Conservation (phyloP, 1,284 basidiomycete genomes). For the Puccinia novopanici region DNA sequence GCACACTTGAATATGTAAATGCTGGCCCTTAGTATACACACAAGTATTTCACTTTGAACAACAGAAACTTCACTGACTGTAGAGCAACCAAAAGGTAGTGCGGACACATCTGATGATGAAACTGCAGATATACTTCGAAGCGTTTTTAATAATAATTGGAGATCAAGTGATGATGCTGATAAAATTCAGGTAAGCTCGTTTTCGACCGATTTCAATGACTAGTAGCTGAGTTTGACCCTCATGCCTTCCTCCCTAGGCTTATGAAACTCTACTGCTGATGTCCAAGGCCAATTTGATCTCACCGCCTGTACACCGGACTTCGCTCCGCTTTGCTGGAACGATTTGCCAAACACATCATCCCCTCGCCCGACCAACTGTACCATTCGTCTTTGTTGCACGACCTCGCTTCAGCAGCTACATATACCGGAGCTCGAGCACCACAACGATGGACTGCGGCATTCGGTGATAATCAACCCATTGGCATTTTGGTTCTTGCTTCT, state of each 20-base stretch:
- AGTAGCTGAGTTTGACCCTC: not conserved
- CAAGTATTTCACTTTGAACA: too few species aligned
- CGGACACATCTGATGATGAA: slow-evolving; percentile 73
- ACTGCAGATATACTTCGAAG: slow-evolving; percentile 73
- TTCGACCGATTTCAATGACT: not conserved
- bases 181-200: slow-evolving; percentile 65
- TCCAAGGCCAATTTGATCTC: slow-evolving; percentile 76
- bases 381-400: not conserved
- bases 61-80: too few species aligned
- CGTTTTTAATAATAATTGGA: slow-evolving; percentile 81
- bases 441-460: slow-evolving; percentile 60
- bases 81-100: too few species aligned
- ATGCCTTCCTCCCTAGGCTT: slow-evolving; percentile 66
- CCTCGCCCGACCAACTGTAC: not conserved
- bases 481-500: slow-evolving; percentile 81
- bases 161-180: slow-evolving; percentile 63
- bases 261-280: slow-evolving; percentile 79
- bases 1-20: too few species aligned
- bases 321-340: slow-evolving; percentile 45
- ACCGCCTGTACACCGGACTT: slow-evolving; percentile 57
- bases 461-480: slow-evolving; percentile 76
- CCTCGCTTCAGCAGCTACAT: too few species aligned
- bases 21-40: too few species aligned
- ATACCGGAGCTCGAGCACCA: not conserved
- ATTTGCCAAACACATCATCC: not conserved